Base-by-base conservation (phyloP, 139 green algal species). In the Picochlorum costavermella region DNA sequence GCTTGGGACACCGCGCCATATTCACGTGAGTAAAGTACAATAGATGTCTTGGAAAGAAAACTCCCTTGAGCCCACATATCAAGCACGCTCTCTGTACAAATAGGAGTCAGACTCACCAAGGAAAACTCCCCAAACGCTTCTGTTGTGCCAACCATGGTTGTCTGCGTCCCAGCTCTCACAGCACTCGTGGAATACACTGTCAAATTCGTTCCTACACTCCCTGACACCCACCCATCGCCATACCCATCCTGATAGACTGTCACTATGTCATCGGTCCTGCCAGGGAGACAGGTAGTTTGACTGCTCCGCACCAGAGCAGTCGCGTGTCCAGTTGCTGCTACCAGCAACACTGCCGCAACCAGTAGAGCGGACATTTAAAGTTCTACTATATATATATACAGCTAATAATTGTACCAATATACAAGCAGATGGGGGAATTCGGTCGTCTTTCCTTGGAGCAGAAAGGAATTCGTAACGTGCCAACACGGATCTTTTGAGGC, bases 21-120 rank as follows among this genome's bases (percentile, higher is more conserved):
- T 20, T 20, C n/a, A 28, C 46, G 17, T 28, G 46, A 20, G 17
- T 14, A 5, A 20, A 53, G n/a, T 53, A 20, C n/a, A 20, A 53
- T 28, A 0, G 16, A 20, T 20, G 46, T 53, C 9, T 26, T 53
- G 16, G 16, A 23, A 20, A 53, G 16, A 5, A 53, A 23, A 10
- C 17, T 53, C n/a, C 46, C 46, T 14, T 53, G 46, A 6, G n/a
- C n/a, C 46, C 46, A 53, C 46, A 53, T 53, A 23, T 53, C 46
- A 23, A 53, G 17, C 17, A 53, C 46, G n/a, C 46, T 53, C 6
- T 53, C 46, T 5, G 16, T 53, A 11, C 46, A 53, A 1, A 53
- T 6, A 28, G 46, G 46, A 20, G 9, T 23, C 3, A 23, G 16
- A 28, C 17, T 53, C 46, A 53, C 46, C 46, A 53, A 28, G 46